A percentile compares a stretch with the other conserved stretches of the same genome.
Evolutionary conservation across 768 basidiomycete species (phyloP).

Genomic region (Lactarius sanguifluus): DNA sequence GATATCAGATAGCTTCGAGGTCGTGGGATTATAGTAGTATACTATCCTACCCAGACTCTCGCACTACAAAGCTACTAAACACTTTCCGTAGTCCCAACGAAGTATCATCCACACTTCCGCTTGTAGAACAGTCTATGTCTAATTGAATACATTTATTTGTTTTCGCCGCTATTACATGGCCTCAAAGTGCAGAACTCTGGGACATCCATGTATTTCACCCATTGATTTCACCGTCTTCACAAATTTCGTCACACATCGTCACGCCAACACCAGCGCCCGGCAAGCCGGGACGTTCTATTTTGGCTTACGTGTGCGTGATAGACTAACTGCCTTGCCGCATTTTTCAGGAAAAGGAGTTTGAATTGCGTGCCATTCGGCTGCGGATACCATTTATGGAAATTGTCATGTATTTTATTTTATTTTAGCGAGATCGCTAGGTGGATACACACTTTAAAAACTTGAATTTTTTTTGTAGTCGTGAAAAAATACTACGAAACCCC

Average conservation of each 20-base stretch:
- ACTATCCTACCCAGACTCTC: background rate
- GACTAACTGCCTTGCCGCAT: no score
- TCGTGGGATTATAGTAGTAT: slow-evolving; percentile 6
- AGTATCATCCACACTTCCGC: background rate
- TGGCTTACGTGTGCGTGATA: no score
- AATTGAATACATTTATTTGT: background rate
- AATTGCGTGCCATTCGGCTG: no score
- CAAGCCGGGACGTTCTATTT: no score
- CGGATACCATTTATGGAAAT: no score
- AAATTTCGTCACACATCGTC: background rate
- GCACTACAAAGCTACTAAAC: background rate
- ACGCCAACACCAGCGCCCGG: background rate
- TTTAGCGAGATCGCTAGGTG: background rate
- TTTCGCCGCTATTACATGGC: background rate
- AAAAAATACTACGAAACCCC: background rate
- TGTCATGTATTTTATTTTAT: no score
- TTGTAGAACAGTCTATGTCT: background rate
- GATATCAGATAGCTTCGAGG: background rate
- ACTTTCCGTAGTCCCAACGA: background rate
- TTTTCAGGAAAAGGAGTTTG: no score
- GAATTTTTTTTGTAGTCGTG: background rate
- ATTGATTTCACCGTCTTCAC: background rate
- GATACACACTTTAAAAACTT: background rate
- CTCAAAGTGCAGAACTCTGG: background rate
- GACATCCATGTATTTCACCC: background rate